Percentiles rank a stretch among this genome's conserved stretches.
Conservation (phyloP, 2,329 filamentous ascomycete genomes). For the Fusarium sublunatum region DNA sequence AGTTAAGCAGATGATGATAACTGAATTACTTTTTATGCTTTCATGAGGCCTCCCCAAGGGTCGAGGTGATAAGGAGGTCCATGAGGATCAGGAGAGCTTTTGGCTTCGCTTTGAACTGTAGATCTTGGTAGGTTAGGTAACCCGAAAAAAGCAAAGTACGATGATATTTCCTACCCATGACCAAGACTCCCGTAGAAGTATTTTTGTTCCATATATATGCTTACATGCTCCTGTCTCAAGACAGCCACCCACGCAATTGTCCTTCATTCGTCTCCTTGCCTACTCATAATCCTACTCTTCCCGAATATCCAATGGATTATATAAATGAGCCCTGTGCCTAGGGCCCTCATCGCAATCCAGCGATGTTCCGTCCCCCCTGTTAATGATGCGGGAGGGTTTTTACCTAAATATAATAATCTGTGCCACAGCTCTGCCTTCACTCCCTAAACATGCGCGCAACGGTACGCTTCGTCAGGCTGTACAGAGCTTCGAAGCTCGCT, state of each 20-base stretch:
- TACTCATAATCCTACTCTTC: neutral
- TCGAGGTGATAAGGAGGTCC: neutral
- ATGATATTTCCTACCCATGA: conserved; percentile 47
- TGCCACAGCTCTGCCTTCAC: conserved; percentile 15
- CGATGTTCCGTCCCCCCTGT: conserved; percentile 3
- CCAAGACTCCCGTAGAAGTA: conserved; percentile 42
- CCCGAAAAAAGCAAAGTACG: conserved; percentile 35
- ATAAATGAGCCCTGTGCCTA: conserved; percentile 23
- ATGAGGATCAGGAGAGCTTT: neutral
- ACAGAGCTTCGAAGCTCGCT: conserved; percentile 24
- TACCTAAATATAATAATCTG: conserved; percentile 18
- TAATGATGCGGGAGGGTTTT: conserved; percentile 2
- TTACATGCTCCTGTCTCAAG: conserved; percentile 37
- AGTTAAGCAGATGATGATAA: conserved; percentile 2
- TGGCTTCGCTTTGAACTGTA: neutral
- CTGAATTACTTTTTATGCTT: neutral
- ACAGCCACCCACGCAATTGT: conserved; percentile 26
- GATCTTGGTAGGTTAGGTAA: neutral
- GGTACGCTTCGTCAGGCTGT: conserved; percentile 29
- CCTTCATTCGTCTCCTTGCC: conserved; percentile 7
- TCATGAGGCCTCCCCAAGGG: neutral
- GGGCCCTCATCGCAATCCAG: neutral
- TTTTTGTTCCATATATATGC: conserved; percentile 44
- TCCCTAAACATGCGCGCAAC: conserved; percentile 33
- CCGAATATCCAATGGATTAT: conserved; percentile 34